Evolutionary conservation across 805 yeast genomes (phyloP).

Genomic region (Lipomyces mesembrius): DNA sequence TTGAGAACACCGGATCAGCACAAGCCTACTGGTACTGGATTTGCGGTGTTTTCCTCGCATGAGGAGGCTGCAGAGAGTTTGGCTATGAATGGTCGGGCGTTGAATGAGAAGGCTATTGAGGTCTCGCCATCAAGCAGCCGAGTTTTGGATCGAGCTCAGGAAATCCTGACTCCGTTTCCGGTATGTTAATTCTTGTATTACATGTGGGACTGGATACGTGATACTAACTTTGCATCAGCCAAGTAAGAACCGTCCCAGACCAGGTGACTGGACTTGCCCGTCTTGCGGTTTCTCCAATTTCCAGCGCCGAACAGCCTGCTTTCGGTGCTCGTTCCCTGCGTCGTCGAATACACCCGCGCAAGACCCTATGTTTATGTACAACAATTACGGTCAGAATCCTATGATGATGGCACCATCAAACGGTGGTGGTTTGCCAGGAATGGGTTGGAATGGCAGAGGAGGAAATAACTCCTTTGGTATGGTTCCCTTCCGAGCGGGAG

Average conservation of each 20-base stretch:
- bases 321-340: slow-evolving; percentile 88
- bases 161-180: slow-evolving; percentile 82
- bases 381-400: slow-evolving; percentile 36
- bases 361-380: slow-evolving; percentile 55
- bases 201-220: not conserved
- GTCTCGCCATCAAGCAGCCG: slow-evolving; percentile 82
- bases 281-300: slow-evolving; percentile 94
- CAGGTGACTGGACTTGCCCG: slow-evolving; percentile 99
- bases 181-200: slow-evolving; percentile 8
- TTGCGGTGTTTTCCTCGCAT: slow-evolving; percentile 81
- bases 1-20: slow-evolving; percentile 64
- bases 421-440: slow-evolving; percentile 27
- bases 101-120: slow-evolving; percentile 76
- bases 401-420: slow-evolving; percentile 28
- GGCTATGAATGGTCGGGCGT: slow-evolving; percentile 74
- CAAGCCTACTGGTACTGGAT: slow-evolving; percentile 67
- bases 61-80: slow-evolving; percentile 84
- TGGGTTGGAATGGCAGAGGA: slow-evolving; percentile 37
- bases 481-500: slow-evolving; percentile 97
- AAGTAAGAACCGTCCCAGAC: slow-evolving; percentile 84
- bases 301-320: slow-evolving; percentile 91
- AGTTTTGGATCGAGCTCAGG: slow-evolving; percentile 81
- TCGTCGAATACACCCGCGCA: slow-evolving; percentile 68
- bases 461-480: slow-evolving; percentile 46
- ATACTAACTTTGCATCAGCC: slow-evolving; percentile 44